phyloP scores from a whole-genome alignment of 2,329 filamentous ascomycete genomes.

The Verticillium tricorpus region DNA sequence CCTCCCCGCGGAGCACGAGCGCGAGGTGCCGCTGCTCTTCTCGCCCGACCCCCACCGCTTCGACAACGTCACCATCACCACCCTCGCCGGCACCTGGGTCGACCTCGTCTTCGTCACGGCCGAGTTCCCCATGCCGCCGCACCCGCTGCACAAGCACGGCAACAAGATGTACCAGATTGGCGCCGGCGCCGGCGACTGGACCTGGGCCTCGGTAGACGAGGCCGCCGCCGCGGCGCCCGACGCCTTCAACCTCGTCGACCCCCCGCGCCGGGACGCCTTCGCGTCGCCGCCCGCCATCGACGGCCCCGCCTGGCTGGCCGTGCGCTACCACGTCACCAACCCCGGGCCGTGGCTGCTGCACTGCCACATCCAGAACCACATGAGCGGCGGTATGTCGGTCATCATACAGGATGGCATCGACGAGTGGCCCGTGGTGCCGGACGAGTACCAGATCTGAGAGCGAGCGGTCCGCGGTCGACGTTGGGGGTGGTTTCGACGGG shows the following conservation, averaged over 20 bases:
- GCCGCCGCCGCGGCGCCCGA: slow-evolving; percentile 41
- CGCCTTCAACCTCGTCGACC: slow-evolving; percentile 53
- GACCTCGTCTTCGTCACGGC: slow-evolving; percentile 47
- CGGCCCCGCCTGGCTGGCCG: slow-evolving; percentile 39
- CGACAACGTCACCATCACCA: slow-evolving; percentile 42
- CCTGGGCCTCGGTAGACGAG: slow-evolving; percentile 48
- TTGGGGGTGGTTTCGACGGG: not conserved
- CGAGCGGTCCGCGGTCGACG: no score
- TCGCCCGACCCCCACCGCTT: slow-evolving; percentile 26
- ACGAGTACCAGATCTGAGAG: slow-evolving; percentile 23
- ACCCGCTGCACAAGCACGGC: slow-evolving; percentile 62
- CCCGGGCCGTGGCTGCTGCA: slow-evolving; percentile 52
- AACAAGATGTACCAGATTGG: slow-evolving; percentile 57
- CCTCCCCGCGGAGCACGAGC: slow-evolving; percentile 30
- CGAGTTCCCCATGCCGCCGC: slow-evolving; percentile 44
- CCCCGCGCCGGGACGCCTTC: slow-evolving; percentile 48
- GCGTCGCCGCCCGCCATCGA: slow-evolving; percentile 27
- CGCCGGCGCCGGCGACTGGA: slow-evolving; percentile 42
- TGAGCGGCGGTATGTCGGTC: slow-evolving; percentile 51
- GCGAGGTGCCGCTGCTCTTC: slow-evolving; percentile 40
- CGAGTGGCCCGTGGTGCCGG: slow-evolving; percentile 34
- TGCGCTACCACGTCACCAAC: slow-evolving; percentile 48
- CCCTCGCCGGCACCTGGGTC: slow-evolving; percentile 44
- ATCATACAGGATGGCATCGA: slow-evolving; percentile 45
- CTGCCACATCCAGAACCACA: slow-evolving; percentile 51